Evolutionary conservation across 805 yeast genomes (phyloP).

Genomic region (Monosporozyma aerobia): DNA sequence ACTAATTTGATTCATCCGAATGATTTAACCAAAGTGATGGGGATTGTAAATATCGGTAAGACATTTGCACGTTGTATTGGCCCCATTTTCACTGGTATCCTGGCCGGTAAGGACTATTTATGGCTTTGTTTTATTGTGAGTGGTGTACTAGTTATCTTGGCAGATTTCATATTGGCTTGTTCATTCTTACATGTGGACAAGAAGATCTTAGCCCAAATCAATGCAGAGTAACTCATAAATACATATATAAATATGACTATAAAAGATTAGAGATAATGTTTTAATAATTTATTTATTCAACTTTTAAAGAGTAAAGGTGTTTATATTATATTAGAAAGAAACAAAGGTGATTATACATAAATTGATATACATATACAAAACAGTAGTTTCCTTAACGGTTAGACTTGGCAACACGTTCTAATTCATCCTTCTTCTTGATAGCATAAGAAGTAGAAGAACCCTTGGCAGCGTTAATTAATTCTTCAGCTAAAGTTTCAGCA

Average conservation of each 20-base stretch:
- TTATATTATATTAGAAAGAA: slow-evolving; percentile 4
- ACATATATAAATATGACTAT: neutral
- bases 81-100: slow-evolving; percentile 66
- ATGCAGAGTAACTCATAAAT: neutral
- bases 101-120: slow-evolving; percentile 45
- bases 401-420: slow-evolving; percentile 99
- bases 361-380: slow-evolving; percentile 6
- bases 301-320: neutral
- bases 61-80: slow-evolving; percentile 80
- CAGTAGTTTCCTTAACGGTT: slow-evolving; percentile 72
- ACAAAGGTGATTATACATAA: slow-evolving; percentile 3
- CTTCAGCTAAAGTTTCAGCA: slow-evolving; percentile 99
- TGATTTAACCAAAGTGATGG: slow-evolving; percentile 71
- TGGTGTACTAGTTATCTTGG: slow-evolving; percentile 36
- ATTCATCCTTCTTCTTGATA: slow-evolving; percentile 99
- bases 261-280: neutral
- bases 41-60: slow-evolving; percentile 77
- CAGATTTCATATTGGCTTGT: slow-evolving; percentile 29
- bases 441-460: slow-evolving; percentile 99
- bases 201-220: slow-evolving; percentile 18
- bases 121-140: slow-evolving; percentile 47
- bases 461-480: slow-evolving; percentile 99
- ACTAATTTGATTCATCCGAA: slow-evolving; percentile 53
- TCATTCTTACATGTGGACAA: slow-evolving; percentile 30
- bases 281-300: neutral